Percentiles rank a stretch among this genome's conserved stretches.
Evolutionary conservation across 129 eudicot genomes (phyloP).

Genomic region (Oenanthe sinensis): DNA sequence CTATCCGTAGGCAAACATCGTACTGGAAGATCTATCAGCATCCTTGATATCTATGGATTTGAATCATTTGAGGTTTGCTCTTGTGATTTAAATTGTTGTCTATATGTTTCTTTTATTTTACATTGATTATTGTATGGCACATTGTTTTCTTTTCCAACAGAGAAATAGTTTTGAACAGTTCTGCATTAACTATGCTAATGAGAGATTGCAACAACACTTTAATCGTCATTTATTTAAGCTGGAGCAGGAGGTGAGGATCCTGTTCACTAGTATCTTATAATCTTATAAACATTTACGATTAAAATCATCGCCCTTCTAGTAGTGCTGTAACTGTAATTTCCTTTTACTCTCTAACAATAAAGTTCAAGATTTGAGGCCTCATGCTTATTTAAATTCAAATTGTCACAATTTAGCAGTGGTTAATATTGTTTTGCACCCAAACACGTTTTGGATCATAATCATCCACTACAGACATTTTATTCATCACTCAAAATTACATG

Average conservation of each 20-base stretch:
- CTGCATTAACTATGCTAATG: conserved; percentile 89
- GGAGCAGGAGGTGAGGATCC: conserved; percentile 70
- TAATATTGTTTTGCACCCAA: neutral
- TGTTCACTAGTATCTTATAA: too few species aligned
- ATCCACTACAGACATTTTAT: too few species aligned
- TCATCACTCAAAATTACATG: too few species aligned
- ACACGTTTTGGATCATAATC: too few species aligned
- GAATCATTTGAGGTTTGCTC: conserved; percentile 75
- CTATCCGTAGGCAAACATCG: conserved; percentile 75
- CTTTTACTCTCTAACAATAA: too few species aligned
- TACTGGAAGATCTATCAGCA: conserved; percentile 84
- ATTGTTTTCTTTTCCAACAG: conserved; percentile 28
- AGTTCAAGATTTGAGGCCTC: too few species aligned
- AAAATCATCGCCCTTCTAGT: too few species aligned
- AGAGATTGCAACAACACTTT: conserved; percentile 88
- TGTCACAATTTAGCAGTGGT: neutral
- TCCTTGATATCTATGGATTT: conserved; percentile 94
- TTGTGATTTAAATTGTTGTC: neutral
- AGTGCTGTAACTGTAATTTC: too few species aligned
- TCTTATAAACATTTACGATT: neutral
- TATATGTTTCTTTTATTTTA: conserved; percentile 6
- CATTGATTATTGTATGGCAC: neutral
- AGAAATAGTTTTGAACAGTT: conserved; percentile 91
- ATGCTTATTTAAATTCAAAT: too few species aligned
- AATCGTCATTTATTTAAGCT: conserved; percentile 78